These are phyloP conservation scores for Teratosphaeria pseudoeucalypti DNA, from an alignment of 2,329 filamentous ascomycete species.

Conservation along the genomic window DNA sequence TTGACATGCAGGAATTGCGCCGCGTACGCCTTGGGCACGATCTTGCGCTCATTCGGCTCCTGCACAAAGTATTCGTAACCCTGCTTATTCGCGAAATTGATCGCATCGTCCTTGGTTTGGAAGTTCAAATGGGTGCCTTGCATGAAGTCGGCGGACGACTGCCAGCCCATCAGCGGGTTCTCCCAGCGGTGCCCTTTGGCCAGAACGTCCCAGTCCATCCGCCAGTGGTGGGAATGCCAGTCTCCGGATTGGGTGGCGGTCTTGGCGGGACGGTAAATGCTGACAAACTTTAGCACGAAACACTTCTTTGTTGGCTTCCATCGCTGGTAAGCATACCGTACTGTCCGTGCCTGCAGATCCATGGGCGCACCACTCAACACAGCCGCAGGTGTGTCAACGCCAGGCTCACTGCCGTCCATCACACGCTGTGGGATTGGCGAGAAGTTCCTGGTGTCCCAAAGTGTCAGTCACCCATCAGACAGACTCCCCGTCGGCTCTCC, in stretches of 20 bases:
- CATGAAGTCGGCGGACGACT: slow-evolving; percentile 89
- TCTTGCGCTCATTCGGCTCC: slow-evolving; percentile 81
- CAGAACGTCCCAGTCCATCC: slow-evolving; percentile 97
- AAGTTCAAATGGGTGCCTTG: slow-evolving; percentile 88
- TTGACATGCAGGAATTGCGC: slow-evolving; percentile 87
- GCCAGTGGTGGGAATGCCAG: slow-evolving; percentile 78
- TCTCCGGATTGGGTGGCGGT: slow-evolving; percentile 91
- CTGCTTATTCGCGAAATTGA: slow-evolving; percentile 93
- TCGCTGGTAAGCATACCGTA: slow-evolving; percentile 54
- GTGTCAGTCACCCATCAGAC: slow-evolving; percentile 3
- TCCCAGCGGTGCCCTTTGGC: slow-evolving; percentile 94
- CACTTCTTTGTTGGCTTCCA: neutral
- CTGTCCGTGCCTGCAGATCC: slow-evolving; percentile 86
- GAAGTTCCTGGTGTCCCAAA: slow-evolving; percentile 53
- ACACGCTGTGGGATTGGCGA: slow-evolving; percentile 83
- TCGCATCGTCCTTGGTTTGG: slow-evolving; percentile 86
- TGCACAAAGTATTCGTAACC: slow-evolving; percentile 99
- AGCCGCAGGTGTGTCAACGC: slow-evolving; percentile 64
- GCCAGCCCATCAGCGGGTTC: slow-evolving; percentile 97
- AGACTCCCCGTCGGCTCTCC: neutral
- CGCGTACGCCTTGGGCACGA: slow-evolving; percentile 87
- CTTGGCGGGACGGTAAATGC: slow-evolving; percentile 86
- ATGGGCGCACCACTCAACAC: slow-evolving; percentile 84
- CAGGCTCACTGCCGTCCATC: slow-evolving; percentile 82
- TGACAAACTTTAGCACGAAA: slow-evolving; percentile 28